Percentiles rank a stretch among this genome's conserved stretches.
These are phyloP conservation scores for Neoarthrinium moseri DNA, from an alignment of 2,329 filamentous ascomycete species.

Conservation along the genomic window DNA sequence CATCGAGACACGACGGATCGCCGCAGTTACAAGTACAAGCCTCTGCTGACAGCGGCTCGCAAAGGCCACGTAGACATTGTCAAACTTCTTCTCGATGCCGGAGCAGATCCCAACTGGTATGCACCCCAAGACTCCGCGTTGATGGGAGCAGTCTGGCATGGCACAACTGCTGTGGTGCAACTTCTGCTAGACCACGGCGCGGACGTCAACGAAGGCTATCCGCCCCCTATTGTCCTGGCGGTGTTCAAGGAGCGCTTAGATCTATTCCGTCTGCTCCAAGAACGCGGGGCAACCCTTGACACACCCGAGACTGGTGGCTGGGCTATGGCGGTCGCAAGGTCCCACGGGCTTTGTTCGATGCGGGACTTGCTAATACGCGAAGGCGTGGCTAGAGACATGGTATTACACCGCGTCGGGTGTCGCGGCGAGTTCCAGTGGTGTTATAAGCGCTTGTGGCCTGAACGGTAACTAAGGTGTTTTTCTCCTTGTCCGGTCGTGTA, in stretches of 20 bases:
- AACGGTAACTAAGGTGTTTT: no score
- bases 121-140: background rate
- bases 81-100: slow-evolving; percentile 11
- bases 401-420: background rate
- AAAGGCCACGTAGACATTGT: background rate
- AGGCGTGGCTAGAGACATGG: background rate
- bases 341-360: slow-evolving; percentile 5
- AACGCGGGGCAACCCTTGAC: slow-evolving; percentile 14
- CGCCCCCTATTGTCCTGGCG: slow-evolving; percentile 7
- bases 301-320: slow-evolving; percentile 16
- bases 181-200: slow-evolving; percentile 8
- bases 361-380: background rate
- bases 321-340: slow-evolving; percentile 13
- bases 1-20: no score
- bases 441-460: background rate
- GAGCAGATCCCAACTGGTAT: slow-evolving; percentile 3
- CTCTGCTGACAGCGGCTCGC: background rate
- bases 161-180: background rate
- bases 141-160: background rate
- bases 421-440: background rate
- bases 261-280: slow-evolving; percentile 15
- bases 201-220: slow-evolving; percentile 6
- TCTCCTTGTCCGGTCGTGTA: no score
- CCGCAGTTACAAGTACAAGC: background rate
- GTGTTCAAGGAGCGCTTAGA: slow-evolving; percentile 14